These are phyloP conservation scores for Rhynchospora tenuis DNA, from an alignment of 176 grass and related monocot genomes.

Conservation along the genomic window DNA sequence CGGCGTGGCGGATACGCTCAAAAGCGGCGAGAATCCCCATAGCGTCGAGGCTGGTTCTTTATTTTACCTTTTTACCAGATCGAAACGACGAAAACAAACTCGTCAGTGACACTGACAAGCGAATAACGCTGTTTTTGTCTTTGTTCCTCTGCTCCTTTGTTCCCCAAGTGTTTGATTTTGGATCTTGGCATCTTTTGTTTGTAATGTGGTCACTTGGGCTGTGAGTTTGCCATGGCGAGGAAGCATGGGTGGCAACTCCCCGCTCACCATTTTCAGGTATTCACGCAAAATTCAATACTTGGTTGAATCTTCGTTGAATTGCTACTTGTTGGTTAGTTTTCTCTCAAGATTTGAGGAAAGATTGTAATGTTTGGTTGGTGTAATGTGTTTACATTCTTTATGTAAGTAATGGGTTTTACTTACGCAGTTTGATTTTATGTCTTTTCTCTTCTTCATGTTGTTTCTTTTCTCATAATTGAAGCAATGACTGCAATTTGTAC, in stretches of 20 bases:
- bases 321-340: neutral
- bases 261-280: conserved; percentile 78
- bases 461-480: neutral
- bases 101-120: neutral
- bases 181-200: conserved; percentile 1
- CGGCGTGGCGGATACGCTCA: conserved; percentile 12
- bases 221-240: conserved; percentile 48
- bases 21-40: conserved; percentile 2
- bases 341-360: neutral
- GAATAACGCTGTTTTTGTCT: neutral
- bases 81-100: neutral
- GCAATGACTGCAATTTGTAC: neutral
- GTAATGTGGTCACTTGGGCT: neutral
- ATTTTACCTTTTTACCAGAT: conserved; percentile 6
- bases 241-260: conserved; percentile 97
- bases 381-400: conserved; percentile 5
- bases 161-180: conserved; percentile 1
- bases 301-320: neutral
- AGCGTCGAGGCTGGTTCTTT: neutral
- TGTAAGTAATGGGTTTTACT: neutral
- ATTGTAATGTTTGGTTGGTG: neutral
- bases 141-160: neutral
- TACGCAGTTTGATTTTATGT: neutral
- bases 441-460: neutral
- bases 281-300: neutral